phyloP scores from a whole-genome alignment of 805 yeast genomes.

The Schwanniomyces yamadae region DNA sequence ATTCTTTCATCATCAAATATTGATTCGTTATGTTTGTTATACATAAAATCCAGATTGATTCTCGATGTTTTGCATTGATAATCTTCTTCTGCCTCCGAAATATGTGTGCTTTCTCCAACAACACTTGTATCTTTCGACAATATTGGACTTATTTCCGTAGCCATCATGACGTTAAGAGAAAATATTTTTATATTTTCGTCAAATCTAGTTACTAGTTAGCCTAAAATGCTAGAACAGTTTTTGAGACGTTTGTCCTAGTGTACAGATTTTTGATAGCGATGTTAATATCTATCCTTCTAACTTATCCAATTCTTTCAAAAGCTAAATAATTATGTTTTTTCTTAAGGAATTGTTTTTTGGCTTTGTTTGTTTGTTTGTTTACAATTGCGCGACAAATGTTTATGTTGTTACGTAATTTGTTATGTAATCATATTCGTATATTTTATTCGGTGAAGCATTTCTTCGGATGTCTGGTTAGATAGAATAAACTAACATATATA shows the following conservation, averaged over 20 bases:
- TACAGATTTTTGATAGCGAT: too few relatives aligned
- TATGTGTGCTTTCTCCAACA: conserved; percentile 1
- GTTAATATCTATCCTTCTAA: too few relatives aligned
- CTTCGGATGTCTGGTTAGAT: too few relatives aligned
- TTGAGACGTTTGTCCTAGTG: too few relatives aligned
- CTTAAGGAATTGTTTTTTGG: too few relatives aligned
- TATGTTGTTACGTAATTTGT: neutral
- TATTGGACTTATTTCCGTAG: neutral
- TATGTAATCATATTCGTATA: conserved; percentile 2
- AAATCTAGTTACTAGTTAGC: too few relatives aligned
- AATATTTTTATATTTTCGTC: conserved; percentile 79
- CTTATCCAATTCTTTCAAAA: too few relatives aligned
- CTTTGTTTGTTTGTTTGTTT: conserved; percentile 3
- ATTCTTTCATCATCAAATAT: conserved; percentile 35
- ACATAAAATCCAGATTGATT: conserved; percentile 23
- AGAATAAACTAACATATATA: too few relatives aligned
- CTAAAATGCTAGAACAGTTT: too few relatives aligned
- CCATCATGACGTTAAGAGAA: conserved; percentile 46
- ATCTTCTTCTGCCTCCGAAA: neutral
- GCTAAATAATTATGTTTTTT: too few relatives aligned
- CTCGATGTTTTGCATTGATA: conserved; percentile 7
- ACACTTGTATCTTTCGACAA: neutral
- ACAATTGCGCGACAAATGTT: conserved; percentile 2
- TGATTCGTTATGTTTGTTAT: conserved; percentile 37
- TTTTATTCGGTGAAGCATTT: too few relatives aligned